Evolutionary conservation across 345 rosid species (phyloP), one percentile per base, ranked within the genome.

Genomic region (Gossypium stocksii): DNA sequence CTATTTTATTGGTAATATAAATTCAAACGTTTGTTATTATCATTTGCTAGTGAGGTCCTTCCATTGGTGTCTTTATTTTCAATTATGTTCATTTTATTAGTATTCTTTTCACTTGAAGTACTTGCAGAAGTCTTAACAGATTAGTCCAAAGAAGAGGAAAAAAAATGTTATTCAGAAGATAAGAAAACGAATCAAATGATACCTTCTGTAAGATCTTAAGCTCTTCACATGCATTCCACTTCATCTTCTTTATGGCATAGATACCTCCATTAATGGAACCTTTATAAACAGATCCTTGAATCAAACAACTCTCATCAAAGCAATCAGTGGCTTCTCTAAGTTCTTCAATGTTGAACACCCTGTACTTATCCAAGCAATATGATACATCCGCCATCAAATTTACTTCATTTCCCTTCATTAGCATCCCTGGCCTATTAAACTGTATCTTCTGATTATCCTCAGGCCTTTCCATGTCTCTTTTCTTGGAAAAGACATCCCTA

Each of bases 121-220:
- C 43, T 62, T 51, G 15, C 15, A 22, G 20, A 45, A 20, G 10
- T 66, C 38, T 19, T 45, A 22, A 13, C 25, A n/a, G 46, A 38
- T 63, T 63, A 17, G 23, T 63, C 53, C 53, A 43, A 64, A n/a
- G 8, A 65, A 65, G 45, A 7, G 44, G 57, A 17, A 17, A 53
- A 48, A 44, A 16, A 17, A 13, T 15, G 20, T 43, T 71, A 10
- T 3, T 5, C 46, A 71, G 27, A 56, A 38, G n/a, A 64, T 69
- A 13, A 38, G 22, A 16, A 48, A 51, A 16, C 2, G 20, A 53
- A 53, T 5, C 6, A 57, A 57, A 22, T 56, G 58, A 3, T 87
- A 90, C 95, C 92, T 88, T 88, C 60, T 88, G 91, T 76, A 90
- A 77, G 76, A 90, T 90, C 85, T 86, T 88, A 80, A 90, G 87